Evolutionary conservation across 352 stramenopile genomes (phyloP), one percentile per base, ranked within the genome.

Genomic region (Phytophthora hibernalis): DNA sequence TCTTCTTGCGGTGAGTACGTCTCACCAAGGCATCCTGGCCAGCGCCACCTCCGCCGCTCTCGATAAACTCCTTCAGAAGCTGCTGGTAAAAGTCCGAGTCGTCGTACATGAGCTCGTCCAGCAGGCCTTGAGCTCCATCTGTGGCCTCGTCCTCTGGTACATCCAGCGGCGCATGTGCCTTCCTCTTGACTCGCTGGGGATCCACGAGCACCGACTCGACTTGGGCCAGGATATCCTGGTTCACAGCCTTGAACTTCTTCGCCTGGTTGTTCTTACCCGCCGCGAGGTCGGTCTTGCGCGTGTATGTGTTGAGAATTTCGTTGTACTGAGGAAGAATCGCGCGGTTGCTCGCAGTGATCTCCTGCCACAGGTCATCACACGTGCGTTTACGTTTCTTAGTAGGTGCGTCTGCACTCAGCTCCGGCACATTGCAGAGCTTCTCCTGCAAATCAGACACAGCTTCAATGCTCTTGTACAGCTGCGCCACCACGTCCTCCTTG

Each of bases 241-340:
- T 95, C 57, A 96, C 87, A 42, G 84, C 85, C 65, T 95, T 93
- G 73, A 96, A 96, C 70, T 95, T 95, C 63, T 93, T 96, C 13
- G 70, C 74, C 54, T 93, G 84, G 31, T 31, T 89, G 50, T 69
- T 77, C 61, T 79, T 82, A 40, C 61, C 83, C 11, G 77, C 82
- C 1, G 77, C 65, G 21, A 94, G 54, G 54, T 87, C 85, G 33
- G 84, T 95, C 78, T 90, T 89, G 69, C 83, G 82, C 35, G 83
- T 82, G 65, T 83, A 87, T 64, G 81, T 83, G 77, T 91, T 94
- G 51, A 96, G 82, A 44, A 96, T 89, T 26, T 86, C 77, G 57
- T 87, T 91, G 74, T 94, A 96, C 61, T 92, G 83, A 20, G 85
- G 83, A 47, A 95, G 64, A 47, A 83, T 68, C 4, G 71, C 54